phyloP scores from a whole-genome alignment of 2,329 filamentous ascomycete species.

The Ophiostoma australiae region DNA sequence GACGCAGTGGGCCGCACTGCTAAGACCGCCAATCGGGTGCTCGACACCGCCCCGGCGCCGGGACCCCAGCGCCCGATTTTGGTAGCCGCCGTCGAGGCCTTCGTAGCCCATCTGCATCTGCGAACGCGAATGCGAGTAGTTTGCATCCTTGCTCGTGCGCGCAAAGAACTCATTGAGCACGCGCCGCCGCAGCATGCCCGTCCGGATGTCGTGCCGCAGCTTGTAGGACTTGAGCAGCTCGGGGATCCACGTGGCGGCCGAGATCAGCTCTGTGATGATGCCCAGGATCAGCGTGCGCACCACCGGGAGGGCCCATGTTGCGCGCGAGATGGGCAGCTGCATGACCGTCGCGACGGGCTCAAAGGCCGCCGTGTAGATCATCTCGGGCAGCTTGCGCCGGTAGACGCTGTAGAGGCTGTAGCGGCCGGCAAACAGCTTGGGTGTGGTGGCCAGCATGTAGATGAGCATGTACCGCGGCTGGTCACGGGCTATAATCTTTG shows the following conservation, averaged over 20 bases:
- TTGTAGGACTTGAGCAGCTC: slow-evolving; percentile 44
- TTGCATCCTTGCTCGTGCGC: neutral
- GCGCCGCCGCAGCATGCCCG: slow-evolving; percentile 55
- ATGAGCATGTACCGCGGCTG: slow-evolving; percentile 42
- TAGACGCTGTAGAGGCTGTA: slow-evolving; percentile 59
- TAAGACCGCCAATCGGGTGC: neutral
- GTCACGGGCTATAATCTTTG: slow-evolving; percentile 20
- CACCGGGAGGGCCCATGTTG: slow-evolving; percentile 60
- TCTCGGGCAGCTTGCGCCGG: slow-evolving; percentile 68
- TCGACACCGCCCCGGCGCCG: neutral
- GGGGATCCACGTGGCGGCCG: slow-evolving; percentile 67
- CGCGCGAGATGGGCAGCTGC: slow-evolving; percentile 64
- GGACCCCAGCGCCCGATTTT: neutral
- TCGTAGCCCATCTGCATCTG: slow-evolving; percentile 9
- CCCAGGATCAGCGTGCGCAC: slow-evolving; percentile 71
- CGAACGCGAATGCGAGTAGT: neutral
- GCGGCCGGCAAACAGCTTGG: slow-evolving; percentile 56
- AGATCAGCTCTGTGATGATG: slow-evolving; percentile 64
- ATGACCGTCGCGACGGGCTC: slow-evolving; percentile 78
- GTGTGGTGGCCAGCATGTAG: slow-evolving; percentile 57
- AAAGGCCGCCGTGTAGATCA: slow-evolving; percentile 70
- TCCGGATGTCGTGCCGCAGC: neutral
- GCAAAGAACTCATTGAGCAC: slow-evolving; percentile 43
- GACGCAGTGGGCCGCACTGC: slow-evolving; percentile 41
- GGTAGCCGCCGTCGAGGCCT: slow-evolving; percentile 12